Base-by-base conservation (phyloP, 768 basidiomycete genomes). In the Trametes sanguinea region DNA sequence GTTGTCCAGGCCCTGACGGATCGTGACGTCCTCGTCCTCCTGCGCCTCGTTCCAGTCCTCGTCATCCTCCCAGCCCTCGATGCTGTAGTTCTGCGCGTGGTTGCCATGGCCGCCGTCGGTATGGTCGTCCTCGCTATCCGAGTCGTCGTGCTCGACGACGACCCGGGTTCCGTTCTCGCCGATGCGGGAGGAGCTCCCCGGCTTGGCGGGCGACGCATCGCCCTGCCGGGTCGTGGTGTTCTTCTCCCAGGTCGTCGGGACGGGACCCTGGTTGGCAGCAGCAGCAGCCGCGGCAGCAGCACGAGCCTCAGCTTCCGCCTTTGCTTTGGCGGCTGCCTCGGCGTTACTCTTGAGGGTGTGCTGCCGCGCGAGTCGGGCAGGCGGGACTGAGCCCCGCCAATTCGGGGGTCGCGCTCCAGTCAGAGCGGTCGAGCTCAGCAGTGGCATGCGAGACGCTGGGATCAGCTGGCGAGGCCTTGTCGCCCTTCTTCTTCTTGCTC, bases 291-390 rank as follows among this genome's bases (percentile, higher is more conserved):
- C 77, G 0, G 77, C 79, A 14, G 79, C 81, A 2, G 78, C 80
- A 50, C 77, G 76, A 3, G 83, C 84, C 64, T 84, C 85, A 54
- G 79, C 76, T 61, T 82, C 80, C 46, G 81, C 84, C 71, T 85
- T 85, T 14, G 83, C 84, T 69, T 76, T 81, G 0, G 86, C 88
- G 32, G 88, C 89, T 14, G 87, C 89, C 72, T 89, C 89, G 9
- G 90, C 90, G 65, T 91, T 92, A 57, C 83, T 91, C 78, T 89
- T 92, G 62, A 97, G 84, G 4, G 95, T 97, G 73, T 96, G 94
- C 72, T 95, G 92, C 44, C 95, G 73, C 1, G 92, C 94, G 10
- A 96, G 81, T 72, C 90, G 88, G 2, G 95, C 95, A n/a, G 14
- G 95, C 95, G 6, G 95, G 95, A 68, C 90, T 91, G 27, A 96